Conservation (phyloP, 768 basidiomycete species). For the Neoboletus magnificus region DNA sequence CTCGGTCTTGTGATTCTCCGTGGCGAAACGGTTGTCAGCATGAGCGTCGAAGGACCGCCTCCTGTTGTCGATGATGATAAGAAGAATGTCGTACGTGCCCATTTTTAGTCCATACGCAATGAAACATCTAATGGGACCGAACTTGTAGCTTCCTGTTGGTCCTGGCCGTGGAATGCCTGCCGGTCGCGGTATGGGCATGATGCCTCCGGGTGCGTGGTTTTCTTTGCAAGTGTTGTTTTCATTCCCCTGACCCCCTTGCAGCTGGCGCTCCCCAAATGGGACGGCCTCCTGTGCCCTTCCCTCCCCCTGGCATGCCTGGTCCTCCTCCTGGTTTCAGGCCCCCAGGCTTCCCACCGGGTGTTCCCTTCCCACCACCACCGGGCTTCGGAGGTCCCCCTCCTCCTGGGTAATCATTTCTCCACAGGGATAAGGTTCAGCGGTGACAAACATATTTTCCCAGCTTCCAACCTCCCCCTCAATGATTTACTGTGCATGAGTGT, state of each 20-base stretch:
- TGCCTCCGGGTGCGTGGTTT: constrained; percentile 68
- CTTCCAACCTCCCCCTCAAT: constrained; percentile 50
- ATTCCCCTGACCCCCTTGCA: constrained; percentile 25
- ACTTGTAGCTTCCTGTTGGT: constrained; percentile 69
- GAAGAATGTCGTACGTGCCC: constrained; percentile 64
- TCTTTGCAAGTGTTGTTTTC: constrained; percentile 16
- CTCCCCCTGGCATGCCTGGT: constrained; percentile 77
- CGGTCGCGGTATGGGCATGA: constrained; percentile 95
- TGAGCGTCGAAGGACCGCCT: constrained; percentile 94
- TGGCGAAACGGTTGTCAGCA: constrained; percentile 93
- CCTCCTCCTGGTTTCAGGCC: constrained; percentile 84
- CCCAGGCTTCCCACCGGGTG: constrained; percentile 78
- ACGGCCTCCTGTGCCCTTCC: constrained; percentile 63
- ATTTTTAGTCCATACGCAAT: constrained; percentile 4
- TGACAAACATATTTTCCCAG: constrained; percentile 24
- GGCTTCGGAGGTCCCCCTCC: constrained; percentile 82
- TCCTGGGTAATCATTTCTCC: constrained; percentile 60
- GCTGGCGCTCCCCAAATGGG: constrained; percentile 60
- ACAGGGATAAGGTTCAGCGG: not conserved
- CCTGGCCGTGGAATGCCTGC: constrained; percentile 96
- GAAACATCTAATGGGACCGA: constrained; percentile 18
- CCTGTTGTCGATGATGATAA: constrained; percentile 89
- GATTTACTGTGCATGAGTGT: constrained; percentile 9
- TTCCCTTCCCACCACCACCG: constrained; percentile 77
- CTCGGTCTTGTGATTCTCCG: constrained; percentile 96